phyloP scores from a whole-genome alignment of 345 rosid species.

The Eucalyptus erythrocorys region DNA sequence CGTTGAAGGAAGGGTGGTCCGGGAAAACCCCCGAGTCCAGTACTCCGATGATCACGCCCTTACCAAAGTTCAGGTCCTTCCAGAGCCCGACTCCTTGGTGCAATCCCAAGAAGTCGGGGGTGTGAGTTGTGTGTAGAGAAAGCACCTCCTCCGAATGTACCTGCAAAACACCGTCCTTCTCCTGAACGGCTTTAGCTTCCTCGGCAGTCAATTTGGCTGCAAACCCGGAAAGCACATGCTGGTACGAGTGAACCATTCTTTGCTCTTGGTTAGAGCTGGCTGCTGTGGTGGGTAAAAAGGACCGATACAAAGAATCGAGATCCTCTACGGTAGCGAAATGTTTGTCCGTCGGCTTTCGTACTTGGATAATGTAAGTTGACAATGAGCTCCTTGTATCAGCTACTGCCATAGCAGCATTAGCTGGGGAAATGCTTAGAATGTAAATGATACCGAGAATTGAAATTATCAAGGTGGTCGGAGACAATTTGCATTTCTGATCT shows the following conservation, averaged over 20 bases:
- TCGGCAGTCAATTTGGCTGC: conserved; percentile 4
- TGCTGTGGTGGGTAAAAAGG: conserved; percentile 10
- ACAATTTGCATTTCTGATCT: background rate
- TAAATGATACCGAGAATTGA: background rate
- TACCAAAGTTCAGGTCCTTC: conserved; percentile 22
- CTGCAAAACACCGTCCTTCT: conserved; percentile 22
- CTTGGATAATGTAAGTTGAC: conserved; percentile 30
- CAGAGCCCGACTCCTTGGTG: conserved; percentile 12
- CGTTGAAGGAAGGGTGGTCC: conserved; percentile 34
- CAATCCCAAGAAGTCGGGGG: conserved; percentile 35
- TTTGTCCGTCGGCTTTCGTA: conserved; percentile 7
- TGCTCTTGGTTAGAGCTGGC: background rate
- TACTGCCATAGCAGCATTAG: background rate
- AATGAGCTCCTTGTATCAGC: background rate
- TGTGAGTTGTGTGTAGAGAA: conserved; percentile 32
- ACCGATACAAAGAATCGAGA: conserved; percentile 4
- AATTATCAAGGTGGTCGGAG: background rate
- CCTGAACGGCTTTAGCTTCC: conserved; percentile 6
- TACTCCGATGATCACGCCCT: conserved; percentile 37
- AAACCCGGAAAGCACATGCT: conserved; percentile 13
- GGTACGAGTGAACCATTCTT: conserved; percentile 10
- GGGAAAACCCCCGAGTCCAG: conserved; percentile 37
- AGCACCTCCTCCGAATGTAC: conserved; percentile 15
- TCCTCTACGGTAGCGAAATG: background rate
- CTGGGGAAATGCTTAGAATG: background rate